Base-by-base conservation (phyloP, 371 early-diverging fungal species). In the Gilbertella persicaria region DNA sequence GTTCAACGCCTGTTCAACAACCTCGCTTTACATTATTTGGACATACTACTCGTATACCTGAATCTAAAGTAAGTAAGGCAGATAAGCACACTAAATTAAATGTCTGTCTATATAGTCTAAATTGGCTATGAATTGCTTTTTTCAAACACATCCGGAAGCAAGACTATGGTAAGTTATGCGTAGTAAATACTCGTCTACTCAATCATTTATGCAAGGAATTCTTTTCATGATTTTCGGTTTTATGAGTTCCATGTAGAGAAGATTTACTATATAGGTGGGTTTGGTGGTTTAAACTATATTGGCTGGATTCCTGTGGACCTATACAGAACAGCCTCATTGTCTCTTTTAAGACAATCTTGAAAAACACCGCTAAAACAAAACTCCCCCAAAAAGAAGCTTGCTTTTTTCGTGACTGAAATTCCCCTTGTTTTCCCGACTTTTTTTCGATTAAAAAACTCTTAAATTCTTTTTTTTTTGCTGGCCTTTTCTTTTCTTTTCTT, bases 221-320 rank as follows among this genome's bases (percentile, higher is more conserved):
- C 20, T 5, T 78, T 80, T 48, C 78, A 80, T 52, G 80, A 79
- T 30, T 84, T 84, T 23, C 40, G 64, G 33, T 79, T 78, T 57
- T 84, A 84, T 55, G 62, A 62, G 16, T 48, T 84, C 5, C 64
- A 67, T 25, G 78, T 84, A 3, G 39, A 72, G 23, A 63, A 64
- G 8, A 60, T 80, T 20, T 84, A 84, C 53, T 79, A 78, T 53
- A 66, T 84, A 7, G 78, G 81, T 16, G 84, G 84, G 2, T 84
- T 79, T 59, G 82, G 82, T 7, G 79, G 72, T 16, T 25, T 69
- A 6, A 73, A 75, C 39, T 74, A 70, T 46, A 72, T 78, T 38
- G 78, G 78, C 8, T 78, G 67, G 66, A 54, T 78, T 29, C 71
- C 74, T 14, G 14, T 58, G 10, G 28, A 56, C 2, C n/a, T 64